phyloP scores from a whole-genome alignment of 352 stramenopile genomes.

The Pythium oligandrum region DNA sequence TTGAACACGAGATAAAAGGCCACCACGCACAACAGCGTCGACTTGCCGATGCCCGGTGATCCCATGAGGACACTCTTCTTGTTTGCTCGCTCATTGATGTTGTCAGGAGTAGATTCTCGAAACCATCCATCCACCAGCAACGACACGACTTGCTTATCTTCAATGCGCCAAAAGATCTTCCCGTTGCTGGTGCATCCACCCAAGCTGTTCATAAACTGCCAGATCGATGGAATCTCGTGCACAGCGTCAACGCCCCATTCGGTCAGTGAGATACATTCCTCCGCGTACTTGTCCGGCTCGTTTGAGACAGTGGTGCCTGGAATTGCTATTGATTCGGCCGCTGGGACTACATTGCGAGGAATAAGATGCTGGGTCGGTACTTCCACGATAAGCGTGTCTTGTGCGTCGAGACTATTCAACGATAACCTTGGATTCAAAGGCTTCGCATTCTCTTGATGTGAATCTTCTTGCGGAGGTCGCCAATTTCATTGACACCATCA shows the following conservation, averaged over 20 bases:
- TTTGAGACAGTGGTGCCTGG: background rate
- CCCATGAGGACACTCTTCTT: conserved; percentile 18
- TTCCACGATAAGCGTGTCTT: no score
- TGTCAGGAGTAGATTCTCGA: background rate
- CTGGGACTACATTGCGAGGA: no score
- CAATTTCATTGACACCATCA: no score
- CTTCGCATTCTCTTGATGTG: no score
- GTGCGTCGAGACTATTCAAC: no score
- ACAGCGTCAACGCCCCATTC: conserved; percentile 2
- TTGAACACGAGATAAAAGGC: conserved; percentile 17
- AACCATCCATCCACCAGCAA: conserved; percentile 11
- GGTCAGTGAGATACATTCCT: background rate
- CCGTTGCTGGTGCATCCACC: conserved; percentile 11
- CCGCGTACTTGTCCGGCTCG: background rate
- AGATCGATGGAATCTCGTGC: conserved; percentile 12
- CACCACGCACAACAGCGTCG: conserved; percentile 16
- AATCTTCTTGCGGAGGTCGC: no score
- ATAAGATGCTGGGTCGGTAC: no score
- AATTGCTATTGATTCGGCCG: no score
- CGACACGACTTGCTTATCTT: conserved; percentile 13
- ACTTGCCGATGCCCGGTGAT: conserved; percentile 15
- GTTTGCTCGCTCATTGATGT: conserved; percentile 5
- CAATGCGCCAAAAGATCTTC: conserved; percentile 13
- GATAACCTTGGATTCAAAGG: no score
- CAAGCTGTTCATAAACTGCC: conserved; percentile 4